Evolutionary conservation across 352 stramenopile genomes (phyloP).

Genomic region (Pythium aquatile): DNA sequence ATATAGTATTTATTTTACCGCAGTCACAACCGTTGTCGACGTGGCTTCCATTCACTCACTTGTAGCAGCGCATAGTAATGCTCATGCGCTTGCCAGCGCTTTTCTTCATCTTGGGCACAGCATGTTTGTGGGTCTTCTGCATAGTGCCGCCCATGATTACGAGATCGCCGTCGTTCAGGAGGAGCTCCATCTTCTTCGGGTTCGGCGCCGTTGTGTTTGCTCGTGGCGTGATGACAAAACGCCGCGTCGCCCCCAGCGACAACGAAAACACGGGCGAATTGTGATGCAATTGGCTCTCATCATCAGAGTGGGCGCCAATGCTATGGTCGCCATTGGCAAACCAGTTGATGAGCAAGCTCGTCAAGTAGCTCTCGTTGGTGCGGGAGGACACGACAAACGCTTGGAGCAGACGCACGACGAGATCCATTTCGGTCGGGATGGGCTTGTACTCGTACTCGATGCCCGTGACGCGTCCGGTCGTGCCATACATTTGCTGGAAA

Average conservation of each 20-base stretch:
- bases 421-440: constrained; percentile 36
- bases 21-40: background rate
- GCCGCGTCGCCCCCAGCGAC: constrained; percentile 61
- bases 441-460: constrained; percentile 45
- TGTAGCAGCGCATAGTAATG: constrained; percentile 58
- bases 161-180: constrained; percentile 70
- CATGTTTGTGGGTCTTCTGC: constrained; percentile 80
- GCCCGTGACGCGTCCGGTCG: constrained; percentile 53
- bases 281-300: constrained; percentile 58
- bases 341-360: constrained; percentile 70
- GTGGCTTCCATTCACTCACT: background rate
- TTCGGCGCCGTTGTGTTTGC: constrained; percentile 15
- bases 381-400: constrained; percentile 37
- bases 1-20: constrained; percentile 8
- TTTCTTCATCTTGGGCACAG: constrained; percentile 65
- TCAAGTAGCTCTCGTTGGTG: constrained; percentile 19
- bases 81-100: constrained; percentile 46
- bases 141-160: constrained; percentile 79
- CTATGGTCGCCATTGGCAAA: constrained; percentile 79
- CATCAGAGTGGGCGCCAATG: constrained; percentile 77
- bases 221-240: constrained; percentile 67
- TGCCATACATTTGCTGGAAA: constrained; percentile 64
- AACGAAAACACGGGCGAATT: constrained; percentile 62
- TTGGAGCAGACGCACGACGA: constrained; percentile 45
- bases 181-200: constrained; percentile 43